phyloP scores from a whole-genome alignment of 768 basidiomycete genomes.

The Tricholoma flavovirens region DNA sequence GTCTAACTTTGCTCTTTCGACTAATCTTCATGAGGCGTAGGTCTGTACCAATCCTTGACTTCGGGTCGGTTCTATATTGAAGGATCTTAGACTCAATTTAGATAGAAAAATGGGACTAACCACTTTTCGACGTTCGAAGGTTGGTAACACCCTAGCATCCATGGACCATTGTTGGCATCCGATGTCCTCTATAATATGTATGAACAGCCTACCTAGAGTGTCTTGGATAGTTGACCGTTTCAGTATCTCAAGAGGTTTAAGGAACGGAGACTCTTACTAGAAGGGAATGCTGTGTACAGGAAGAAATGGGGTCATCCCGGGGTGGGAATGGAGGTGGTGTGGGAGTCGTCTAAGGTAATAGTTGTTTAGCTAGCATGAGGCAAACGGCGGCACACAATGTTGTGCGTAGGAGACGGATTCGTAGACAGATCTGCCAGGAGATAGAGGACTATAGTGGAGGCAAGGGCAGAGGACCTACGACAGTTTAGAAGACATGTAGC shows the following conservation, averaged over 20 bases:
- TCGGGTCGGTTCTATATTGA: slow-evolving; percentile 75
- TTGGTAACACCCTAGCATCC: slow-evolving; percentile 87
- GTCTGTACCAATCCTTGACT: slow-evolving; percentile 74
- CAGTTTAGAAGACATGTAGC: too few relatives aligned
- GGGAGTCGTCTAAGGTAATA: slow-evolving; percentile 96
- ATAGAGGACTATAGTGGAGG: too few relatives aligned
- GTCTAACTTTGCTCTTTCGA: slow-evolving; percentile 85
- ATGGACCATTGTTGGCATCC: slow-evolving; percentile 66
- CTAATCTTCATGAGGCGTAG: slow-evolving; percentile 80
- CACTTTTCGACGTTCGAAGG: too few relatives aligned
- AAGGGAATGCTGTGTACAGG: slow-evolving; percentile 94
- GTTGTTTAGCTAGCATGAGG: slow-evolving; percentile 82
- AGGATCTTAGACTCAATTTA: too few relatives aligned
- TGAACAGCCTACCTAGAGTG: slow-evolving; percentile 82
- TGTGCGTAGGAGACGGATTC: slow-evolving; percentile 78
- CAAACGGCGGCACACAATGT: slow-evolving; percentile 83
- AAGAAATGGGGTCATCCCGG: slow-evolving; percentile 77
- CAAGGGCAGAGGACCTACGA: too few relatives aligned
- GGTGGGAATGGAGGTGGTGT: slow-evolving; percentile 66
- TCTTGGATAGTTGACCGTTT: slow-evolving; percentile 75
- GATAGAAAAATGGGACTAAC: too few relatives aligned
- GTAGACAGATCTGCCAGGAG: too few relatives aligned
- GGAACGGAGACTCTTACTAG: slow-evolving; percentile 83
- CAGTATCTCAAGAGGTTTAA: slow-evolving; percentile 76
- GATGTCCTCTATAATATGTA: slow-evolving; percentile 50